Base-by-base conservation (phyloP, 768 basidiomycete species). In the Clitopilus passeckerianus region DNA sequence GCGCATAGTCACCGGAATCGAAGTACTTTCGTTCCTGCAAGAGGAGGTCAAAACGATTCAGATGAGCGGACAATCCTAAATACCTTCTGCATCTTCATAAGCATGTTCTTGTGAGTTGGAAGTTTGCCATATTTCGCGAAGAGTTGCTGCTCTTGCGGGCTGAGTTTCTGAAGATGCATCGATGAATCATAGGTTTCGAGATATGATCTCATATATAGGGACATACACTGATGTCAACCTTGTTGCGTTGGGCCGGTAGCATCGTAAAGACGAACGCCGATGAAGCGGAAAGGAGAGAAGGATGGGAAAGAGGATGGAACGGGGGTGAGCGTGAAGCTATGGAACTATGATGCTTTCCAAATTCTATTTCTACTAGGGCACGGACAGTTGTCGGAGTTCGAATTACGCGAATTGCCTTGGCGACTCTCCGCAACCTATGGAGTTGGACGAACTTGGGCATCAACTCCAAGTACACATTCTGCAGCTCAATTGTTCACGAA, bases 1-100 rank as follows among this genome's bases (percentile, higher is more conserved):
- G 80, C 30, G 95, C 95, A 69, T 98, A 98, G 73, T 99, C 97
- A 59, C 97, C 97, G 58, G 96, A 98, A 76, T 98, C 97, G 73
- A 99, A 99, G 77, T 94, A 99, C 75, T 98, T 98, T 68, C 97
- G 91, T 70, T 99, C 96, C 95, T 98, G 65, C 35, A 56, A 59
- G 67, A 55, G 62, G 20, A 62, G 63, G 59, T 57, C 35, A 64
- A 54, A 56, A 60, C 46, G 44, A 61, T 37, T 58, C 35, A 58
- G 44, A 62, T 55, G 35, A 56, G 59, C 57, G 62, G 37, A 58
- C 34, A 50, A 58, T n/a, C 27, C 34, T 15, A 27, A 68, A 54
- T 50, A 92, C 95, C 87, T 93, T 96, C 75, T 95, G 93, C 89
- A 97, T 94, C 80, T 94, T 95, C 70, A 82, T 89, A 64, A 98